These are phyloP conservation scores for Elsinoe perseae DNA, from an alignment of 2,329 filamentous ascomycete species.

Conservation along the genomic window DNA sequence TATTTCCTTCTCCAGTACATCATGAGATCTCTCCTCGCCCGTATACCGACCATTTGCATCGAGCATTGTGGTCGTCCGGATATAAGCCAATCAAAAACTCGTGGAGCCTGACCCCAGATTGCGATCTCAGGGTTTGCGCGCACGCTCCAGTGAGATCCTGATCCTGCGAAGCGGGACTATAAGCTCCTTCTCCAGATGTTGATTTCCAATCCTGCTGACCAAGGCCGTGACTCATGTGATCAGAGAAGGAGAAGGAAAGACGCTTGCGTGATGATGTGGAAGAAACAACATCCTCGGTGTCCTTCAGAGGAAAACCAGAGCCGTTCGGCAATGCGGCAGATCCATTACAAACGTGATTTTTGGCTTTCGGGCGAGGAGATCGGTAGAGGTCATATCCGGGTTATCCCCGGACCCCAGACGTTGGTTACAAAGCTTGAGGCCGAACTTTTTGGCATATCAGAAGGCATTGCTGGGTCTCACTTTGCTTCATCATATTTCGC, in stretches of 20 bases:
- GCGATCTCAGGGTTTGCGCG: background rate
- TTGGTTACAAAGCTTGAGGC: no score
- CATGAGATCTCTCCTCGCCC: background rate
- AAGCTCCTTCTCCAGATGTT: background rate
- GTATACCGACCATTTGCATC: constrained; percentile 2
- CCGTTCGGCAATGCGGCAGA: no score
- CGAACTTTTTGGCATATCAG: no score
- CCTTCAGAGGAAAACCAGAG: background rate
- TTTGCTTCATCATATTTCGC: no score
- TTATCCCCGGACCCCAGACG: no score
- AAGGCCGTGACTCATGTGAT: no score
- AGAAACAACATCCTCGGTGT: background rate
- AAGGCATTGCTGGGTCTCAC: no score
- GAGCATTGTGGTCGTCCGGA: background rate
- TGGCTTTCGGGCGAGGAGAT: no score
- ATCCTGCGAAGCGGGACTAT: background rate
- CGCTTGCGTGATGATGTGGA: background rate
- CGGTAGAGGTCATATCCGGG: no score
- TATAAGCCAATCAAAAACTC: background rate
- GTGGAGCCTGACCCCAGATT: background rate
- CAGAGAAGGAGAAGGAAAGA: background rate
- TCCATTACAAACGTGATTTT: no score
- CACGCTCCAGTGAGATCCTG: background rate
- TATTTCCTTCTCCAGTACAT: background rate
- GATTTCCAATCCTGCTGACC: background rate